Evolutionary conservation across 805 yeast species (phyloP).

Genomic region (Lipomyces anomalus): DNA sequence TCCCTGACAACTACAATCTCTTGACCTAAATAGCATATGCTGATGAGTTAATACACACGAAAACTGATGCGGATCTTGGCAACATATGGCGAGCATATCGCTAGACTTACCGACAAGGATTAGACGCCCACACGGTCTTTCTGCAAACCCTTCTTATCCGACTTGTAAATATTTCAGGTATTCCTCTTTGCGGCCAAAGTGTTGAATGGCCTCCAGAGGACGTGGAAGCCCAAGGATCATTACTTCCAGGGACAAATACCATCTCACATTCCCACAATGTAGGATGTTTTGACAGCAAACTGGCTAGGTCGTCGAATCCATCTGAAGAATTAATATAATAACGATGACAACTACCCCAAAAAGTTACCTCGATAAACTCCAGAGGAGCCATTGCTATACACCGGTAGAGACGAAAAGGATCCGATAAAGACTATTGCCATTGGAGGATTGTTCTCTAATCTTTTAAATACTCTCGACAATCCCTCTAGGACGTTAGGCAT

Average conservation of each 20-base stretch:
- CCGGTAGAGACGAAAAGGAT: slow-evolving; percentile 65
- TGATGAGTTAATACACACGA: too few relatives aligned
- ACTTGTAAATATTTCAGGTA: slow-evolving; percentile 68
- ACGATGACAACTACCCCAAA: too few relatives aligned
- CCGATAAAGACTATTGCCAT: slow-evolving; percentile 74
- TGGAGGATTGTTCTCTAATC: slow-evolving; percentile 56
- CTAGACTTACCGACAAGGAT: slow-evolving; percentile 75
- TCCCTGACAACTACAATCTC: slow-evolving; percentile 74
- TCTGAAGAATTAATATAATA: slow-evolving; percentile 28
- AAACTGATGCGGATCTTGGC: too few relatives aligned
- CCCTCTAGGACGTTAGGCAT: slow-evolving; percentile 54
- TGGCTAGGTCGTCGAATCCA: slow-evolving; percentile 68
- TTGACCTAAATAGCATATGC: slow-evolving; percentile 75
- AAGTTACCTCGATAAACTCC: slow-evolving; percentile 42
- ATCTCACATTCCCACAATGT: slow-evolving; percentile 49
- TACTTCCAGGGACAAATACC: slow-evolving; percentile 77
- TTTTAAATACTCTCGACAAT: slow-evolving; percentile 54
- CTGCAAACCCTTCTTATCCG: slow-evolving; percentile 55
- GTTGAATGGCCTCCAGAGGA: slow-evolving; percentile 54
- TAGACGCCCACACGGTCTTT: slow-evolving; percentile 56
- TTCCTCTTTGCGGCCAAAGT: slow-evolving; percentile 64
- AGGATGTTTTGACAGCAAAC: slow-evolving; percentile 55
- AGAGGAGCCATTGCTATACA: slow-evolving; percentile 51
- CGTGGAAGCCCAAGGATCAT: slow-evolving; percentile 88
- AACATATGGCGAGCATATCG: too few relatives aligned